Base-by-base conservation (phyloP, 352 stramenopile genomes). In the Peronospora tabacina region DNA sequence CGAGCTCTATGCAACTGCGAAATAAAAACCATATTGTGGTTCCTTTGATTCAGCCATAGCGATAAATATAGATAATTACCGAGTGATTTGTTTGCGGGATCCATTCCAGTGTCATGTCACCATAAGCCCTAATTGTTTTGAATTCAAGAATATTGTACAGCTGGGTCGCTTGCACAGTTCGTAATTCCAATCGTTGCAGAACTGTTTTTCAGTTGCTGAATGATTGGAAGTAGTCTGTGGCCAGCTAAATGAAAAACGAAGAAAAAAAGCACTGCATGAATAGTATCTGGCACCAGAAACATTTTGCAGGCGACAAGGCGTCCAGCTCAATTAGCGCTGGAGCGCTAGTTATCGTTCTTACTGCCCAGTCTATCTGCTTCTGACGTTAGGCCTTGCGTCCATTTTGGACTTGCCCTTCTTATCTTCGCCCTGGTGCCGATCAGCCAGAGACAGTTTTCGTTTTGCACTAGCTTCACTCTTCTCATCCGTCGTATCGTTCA, bases 381-480 rank as follows among this genome's bases (percentile, higher is more conserved):
- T 43, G 24, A 20, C 36, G 45, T 15, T 55, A 17, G 13, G 3
- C 15, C n/a, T 55, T 22, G 29, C 36, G 8, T 41, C 41, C 13
- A 24, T 34, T 43, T 65, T 50, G 7, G 55, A 61, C 22, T 52
- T 64, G 35, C 60, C 55, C 42, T 65, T 63, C 54, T 67, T 61
- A 43, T 61, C 60, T 19, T 64, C 60, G 13, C 46, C 45, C 29
- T 55, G 55, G 26, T 47, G 49, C 11, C 56, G 48, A 29, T 63
- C 55, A 50, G 53, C 48, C 4, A 37, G 46, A 41, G 56, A 57
- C 26, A 58, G 47, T 53, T 66, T 66, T 33, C 56, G 45, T 36
- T 70, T 70, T 10, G 52, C 41, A 16, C 61, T 45, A 49, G 44
- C 58, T 61, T 61, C 49, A 12, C 40, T 49, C 32, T 58, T 65